These are phyloP conservation scores for Schizothecium vesticola DNA, from an alignment of 495 filamentous ascomycete genomes.

Conservation along the genomic window DNA sequence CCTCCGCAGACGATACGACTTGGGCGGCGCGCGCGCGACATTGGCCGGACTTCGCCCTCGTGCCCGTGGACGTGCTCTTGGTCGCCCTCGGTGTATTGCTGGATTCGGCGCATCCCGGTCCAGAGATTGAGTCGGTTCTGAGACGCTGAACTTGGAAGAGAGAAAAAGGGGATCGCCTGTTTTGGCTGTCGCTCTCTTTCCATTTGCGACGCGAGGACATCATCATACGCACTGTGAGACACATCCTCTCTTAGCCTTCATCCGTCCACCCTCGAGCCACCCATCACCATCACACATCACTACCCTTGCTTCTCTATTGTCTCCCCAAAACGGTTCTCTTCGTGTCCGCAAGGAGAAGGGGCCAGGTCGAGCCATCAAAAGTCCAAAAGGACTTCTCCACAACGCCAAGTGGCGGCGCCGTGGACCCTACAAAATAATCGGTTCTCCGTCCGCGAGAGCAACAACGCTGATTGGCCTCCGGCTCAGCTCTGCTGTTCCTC, in stretches of 20 bases:
- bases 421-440: background rate
- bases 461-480: background rate
- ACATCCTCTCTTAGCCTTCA: background rate
- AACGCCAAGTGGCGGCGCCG: background rate
- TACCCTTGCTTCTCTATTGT: background rate
- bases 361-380: background rate
- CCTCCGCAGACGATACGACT: constrained; percentile 4
- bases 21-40: background rate
- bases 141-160: background rate
- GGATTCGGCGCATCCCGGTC: constrained; percentile 9
- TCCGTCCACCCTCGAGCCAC: background rate
- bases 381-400: background rate
- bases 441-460: background rate
- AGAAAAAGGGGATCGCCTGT: background rate
- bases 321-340: background rate
- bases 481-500: background rate
- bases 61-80: too few relatives aligned
- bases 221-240: background rate
- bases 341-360: background rate
- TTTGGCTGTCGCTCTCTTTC: background rate
- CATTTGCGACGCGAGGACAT: background rate
- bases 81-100: background rate
- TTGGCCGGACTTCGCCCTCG: background rate
- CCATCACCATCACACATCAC: background rate
- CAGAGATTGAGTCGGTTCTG: background rate